phyloP scores from a whole-genome alignment of 495 filamentous ascomycete genomes.

The Podospora pseudopauciseta region DNA sequence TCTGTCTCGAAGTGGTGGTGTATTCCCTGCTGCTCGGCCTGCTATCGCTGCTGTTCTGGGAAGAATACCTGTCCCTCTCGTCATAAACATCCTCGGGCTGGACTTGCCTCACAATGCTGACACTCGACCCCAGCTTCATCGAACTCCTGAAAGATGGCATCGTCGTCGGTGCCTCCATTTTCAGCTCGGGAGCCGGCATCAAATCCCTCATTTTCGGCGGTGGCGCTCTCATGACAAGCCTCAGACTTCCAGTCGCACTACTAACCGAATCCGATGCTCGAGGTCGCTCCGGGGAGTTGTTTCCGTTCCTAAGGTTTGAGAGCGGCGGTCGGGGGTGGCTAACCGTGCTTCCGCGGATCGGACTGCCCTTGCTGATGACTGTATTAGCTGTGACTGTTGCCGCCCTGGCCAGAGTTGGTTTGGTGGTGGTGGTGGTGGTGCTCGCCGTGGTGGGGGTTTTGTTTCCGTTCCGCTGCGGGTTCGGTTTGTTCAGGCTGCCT shows the following conservation, averaged over 20 bases:
- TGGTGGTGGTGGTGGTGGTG: conserved; percentile 22
- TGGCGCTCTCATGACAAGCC: conserved; percentile 54
- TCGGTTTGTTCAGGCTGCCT: conserved; percentile 41
- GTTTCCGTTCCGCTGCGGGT: conserved; percentile 37
- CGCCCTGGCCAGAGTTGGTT: conserved; percentile 25
- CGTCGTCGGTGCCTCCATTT: conserved; percentile 58
- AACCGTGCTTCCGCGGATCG: conserved; percentile 69
- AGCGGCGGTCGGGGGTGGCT: conserved; percentile 61
- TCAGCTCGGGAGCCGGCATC: conserved; percentile 58
- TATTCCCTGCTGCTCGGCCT: conserved; percentile 31
- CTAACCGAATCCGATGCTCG: conserved; percentile 40
- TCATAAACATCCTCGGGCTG: conserved; percentile 83
- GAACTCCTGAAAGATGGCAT: conserved; percentile 38
- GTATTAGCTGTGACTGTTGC: conserved; percentile 24
- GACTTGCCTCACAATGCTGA: conserved; percentile 69
- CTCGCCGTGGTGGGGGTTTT: conserved; percentile 61
- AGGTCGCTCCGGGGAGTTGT: conserved; percentile 76
- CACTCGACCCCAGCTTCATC: conserved; percentile 64
- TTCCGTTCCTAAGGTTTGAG: conserved; percentile 73
- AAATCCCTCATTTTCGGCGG: conserved; percentile 91
- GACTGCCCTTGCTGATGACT: conserved; percentile 44
- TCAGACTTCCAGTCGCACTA: conserved; percentile 28
- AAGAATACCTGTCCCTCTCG: conserved; percentile 45
- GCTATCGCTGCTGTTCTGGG: conserved; percentile 22
- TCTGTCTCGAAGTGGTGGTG: conserved; percentile 37